A percentile compares a stretch with the other conserved stretches of the same genome.
Evolutionary conservation across 2,329 filamentous ascomycete genomes (phyloP).

Genomic region (Paraconiothyrium brasiliense): DNA sequence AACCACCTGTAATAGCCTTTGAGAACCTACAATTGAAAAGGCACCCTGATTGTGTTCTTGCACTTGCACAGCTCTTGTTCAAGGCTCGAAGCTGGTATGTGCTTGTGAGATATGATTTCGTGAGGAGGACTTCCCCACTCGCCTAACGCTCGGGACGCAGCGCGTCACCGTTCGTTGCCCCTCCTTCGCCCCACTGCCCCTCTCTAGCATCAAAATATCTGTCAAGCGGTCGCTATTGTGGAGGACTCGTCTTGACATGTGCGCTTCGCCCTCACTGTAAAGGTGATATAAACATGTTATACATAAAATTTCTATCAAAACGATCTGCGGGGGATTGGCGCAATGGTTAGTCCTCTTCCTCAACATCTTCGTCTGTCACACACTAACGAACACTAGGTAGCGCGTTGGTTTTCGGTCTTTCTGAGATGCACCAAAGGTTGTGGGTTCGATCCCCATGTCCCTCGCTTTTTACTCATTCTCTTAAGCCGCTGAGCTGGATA

Average conservation of each 20-base stretch:
- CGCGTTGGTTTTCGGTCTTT: conserved; percentile 39
- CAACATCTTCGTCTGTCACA: too few species aligned
- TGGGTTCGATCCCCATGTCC: conserved; percentile 34
- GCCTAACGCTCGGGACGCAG: background rate
- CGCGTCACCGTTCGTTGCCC: background rate
- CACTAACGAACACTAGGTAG: conserved; percentile 12
- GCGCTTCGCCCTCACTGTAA: too few species aligned
- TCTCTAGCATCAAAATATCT: background rate
- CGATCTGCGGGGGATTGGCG: conserved; percentile 24
- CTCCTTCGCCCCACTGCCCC: conserved; percentile 1
- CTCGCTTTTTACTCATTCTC: conserved; percentile 17
- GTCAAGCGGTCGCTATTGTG: too few species aligned
- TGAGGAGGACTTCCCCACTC: background rate
- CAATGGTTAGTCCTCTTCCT: conserved; percentile 23
- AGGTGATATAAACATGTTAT: too few species aligned
- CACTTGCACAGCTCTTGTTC: too few species aligned
- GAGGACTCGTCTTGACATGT: too few species aligned
- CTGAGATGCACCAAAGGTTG: conserved; percentile 37
- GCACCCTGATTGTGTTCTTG: too few species aligned
- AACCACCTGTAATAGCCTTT: too few species aligned
- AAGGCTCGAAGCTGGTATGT: too few species aligned
- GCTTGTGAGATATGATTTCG: too few species aligned
- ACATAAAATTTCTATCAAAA: too few species aligned
- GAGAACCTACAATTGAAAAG: too few species aligned
- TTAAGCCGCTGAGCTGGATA: background rate